These are phyloP conservation scores for Pelargonium nanum DNA, from an alignment of 345 rosid genomes.

Conservation along the genomic window DNA sequence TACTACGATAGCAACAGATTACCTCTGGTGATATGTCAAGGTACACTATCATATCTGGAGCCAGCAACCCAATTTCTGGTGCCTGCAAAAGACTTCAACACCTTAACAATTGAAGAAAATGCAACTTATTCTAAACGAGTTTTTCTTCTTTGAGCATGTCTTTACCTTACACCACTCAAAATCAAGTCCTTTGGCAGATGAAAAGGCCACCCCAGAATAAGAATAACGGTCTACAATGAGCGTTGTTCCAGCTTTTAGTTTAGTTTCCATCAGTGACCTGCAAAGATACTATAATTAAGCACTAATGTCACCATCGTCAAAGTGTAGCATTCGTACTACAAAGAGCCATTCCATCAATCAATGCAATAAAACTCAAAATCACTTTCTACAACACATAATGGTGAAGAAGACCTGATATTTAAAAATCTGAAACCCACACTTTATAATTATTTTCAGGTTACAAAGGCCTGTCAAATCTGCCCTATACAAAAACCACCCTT, in stretches of 20 bases:
- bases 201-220: constrained; percentile 88
- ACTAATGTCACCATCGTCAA: background rate
- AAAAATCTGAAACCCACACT: no score
- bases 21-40: constrained; percentile 79
- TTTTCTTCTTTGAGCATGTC: background rate
- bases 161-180: constrained; percentile 83
- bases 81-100: constrained; percentile 24
- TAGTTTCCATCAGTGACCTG: constrained; percentile 76
- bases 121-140: background rate
- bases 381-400: no score
- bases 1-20: constrained; percentile 8
- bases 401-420: no score
- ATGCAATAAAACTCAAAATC: no score
- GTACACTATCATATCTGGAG: constrained; percentile 69
- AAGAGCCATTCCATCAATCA: no score
- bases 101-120: background rate
- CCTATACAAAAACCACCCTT: no score
- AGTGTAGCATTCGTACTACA: background rate
- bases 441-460: no score
- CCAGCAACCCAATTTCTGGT: constrained; percentile 61
- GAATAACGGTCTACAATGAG: constrained; percentile 86
- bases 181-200: constrained; percentile 84
- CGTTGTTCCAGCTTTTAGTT: constrained; percentile 62
- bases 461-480: no score
- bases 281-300: constrained; percentile 12